These are phyloP conservation scores for Meredithiella fracta DNA, from an alignment of 2,329 filamentous ascomycete genomes.

Conservation along the genomic window DNA sequence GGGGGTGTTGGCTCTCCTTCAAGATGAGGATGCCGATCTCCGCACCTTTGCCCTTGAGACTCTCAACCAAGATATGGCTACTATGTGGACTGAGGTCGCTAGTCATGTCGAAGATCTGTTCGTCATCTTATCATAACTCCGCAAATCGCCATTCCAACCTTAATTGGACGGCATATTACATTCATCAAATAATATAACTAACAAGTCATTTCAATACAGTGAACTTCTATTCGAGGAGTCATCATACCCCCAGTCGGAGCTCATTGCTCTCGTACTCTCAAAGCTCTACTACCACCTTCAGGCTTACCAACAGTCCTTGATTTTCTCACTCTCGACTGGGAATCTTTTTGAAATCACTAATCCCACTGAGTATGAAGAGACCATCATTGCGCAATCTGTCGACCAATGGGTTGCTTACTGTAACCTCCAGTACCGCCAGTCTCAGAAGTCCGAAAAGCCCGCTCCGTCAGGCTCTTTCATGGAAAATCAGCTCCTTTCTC, in stretches of 20 bases:
- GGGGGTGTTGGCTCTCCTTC: slow-evolving; percentile 85
- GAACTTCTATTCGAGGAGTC: slow-evolving; percentile 97
- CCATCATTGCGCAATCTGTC: slow-evolving; percentile 94
- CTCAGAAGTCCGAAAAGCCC: slow-evolving; percentile 31
- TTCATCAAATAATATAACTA: slow-evolving; percentile 12
- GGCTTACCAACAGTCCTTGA: slow-evolving; percentile 98
- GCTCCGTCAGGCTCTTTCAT: slow-evolving; percentile 62
- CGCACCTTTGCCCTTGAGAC: slow-evolving; percentile 90
- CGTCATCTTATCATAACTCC: slow-evolving; percentile 12
- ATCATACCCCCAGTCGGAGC: slow-evolving; percentile 77
- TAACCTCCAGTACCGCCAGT: slow-evolving; percentile 27
- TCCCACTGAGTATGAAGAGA: slow-evolving; percentile 92
- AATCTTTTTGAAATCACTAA: slow-evolving; percentile 87
- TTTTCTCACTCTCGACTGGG: slow-evolving; percentile 85
- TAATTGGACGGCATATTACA: background rate
- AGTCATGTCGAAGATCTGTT: slow-evolving; percentile 88
- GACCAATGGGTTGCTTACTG: slow-evolving; percentile 74
- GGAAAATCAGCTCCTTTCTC: slow-evolving; percentile 62
- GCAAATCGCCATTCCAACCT: background rate
- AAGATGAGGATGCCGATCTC: slow-evolving; percentile 85
- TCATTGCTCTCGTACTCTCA: slow-evolving; percentile 83
- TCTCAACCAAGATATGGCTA: slow-evolving; percentile 90
- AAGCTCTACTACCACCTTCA: slow-evolving; percentile 99
- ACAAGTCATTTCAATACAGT: slow-evolving; percentile 31
- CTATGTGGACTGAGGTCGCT: slow-evolving; percentile 94